These are phyloP conservation scores for Quercus robur DNA, from an alignment of 306 rosid species.

Conservation along the genomic window DNA sequence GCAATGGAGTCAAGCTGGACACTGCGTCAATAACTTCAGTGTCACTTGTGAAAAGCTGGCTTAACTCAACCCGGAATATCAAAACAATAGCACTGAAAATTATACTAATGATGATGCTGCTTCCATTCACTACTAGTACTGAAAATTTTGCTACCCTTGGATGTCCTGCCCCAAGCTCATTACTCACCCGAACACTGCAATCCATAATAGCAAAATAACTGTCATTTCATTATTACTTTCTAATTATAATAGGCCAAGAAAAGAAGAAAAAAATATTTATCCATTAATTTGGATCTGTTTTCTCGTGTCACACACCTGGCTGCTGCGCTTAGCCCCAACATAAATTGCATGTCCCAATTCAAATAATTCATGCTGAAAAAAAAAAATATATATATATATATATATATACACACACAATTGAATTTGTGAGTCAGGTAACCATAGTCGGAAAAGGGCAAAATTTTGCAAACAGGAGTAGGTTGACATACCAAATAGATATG, in stretches of 20 bases:
- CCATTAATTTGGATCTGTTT: background rate
- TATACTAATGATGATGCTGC: constrained; percentile 55
- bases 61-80: constrained; percentile 42
- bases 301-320: constrained; percentile 43
- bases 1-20: constrained; percentile 52
- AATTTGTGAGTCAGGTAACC: constrained; percentile 2
- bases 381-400: background rate
- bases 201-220: background rate
- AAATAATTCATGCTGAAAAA: constrained; percentile 64
- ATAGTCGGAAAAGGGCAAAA: too few relatives aligned
- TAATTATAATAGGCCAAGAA: background rate
- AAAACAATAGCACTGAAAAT: constrained; percentile 40
- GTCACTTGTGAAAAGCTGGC: constrained; percentile 61
- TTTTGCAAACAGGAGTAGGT: background rate
- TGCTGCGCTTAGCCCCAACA: constrained; percentile 71
- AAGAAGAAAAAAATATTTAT: background rate
- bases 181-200: constrained; percentile 63
- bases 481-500: constrained; percentile 49
- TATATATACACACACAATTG: background rate
- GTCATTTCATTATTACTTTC: background rate
- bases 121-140: constrained; percentile 58
- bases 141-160: constrained; percentile 63
- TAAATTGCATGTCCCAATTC: constrained; percentile 61
- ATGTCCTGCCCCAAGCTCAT: constrained; percentile 73
- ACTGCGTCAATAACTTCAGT: constrained; percentile 52